These are phyloP conservation scores for Carex parvula DNA, from an alignment of 176 grass and related monocot species.

Conservation along the genomic window DNA sequence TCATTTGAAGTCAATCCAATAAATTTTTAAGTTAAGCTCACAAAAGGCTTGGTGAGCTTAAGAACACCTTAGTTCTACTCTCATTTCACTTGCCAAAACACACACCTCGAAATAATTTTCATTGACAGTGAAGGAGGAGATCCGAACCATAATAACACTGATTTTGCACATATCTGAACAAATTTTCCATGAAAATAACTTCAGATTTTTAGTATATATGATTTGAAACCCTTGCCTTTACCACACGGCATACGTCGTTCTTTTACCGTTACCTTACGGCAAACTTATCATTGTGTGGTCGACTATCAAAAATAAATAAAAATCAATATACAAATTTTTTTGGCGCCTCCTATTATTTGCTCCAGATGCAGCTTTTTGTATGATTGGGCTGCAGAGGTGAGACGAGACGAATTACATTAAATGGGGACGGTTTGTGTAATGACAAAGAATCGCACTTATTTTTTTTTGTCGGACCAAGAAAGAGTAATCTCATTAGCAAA, in stretches of 20 bases:
- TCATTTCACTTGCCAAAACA: too few relatives aligned
- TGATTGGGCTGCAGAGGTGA: not conserved
- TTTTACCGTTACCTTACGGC: not conserved
- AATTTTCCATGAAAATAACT: not conserved
- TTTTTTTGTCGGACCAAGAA: too few relatives aligned
- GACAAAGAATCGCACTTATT: too few relatives aligned
- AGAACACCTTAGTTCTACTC: too few relatives aligned
- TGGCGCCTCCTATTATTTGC: not conserved
- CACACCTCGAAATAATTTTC: not conserved
- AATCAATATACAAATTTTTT: not conserved
- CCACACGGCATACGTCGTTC: not conserved
- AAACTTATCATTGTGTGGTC: not conserved
- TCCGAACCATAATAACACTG: not conserved
- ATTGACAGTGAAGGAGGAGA: not conserved
- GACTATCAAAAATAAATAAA: not conserved
- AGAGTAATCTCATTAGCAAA: not conserved
- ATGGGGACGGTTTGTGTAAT: conserved; percentile 12
- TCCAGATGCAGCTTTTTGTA: not conserved
- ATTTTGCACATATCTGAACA: not conserved
- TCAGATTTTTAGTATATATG: not conserved
- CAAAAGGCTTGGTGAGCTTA: too few relatives aligned
- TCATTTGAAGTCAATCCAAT: too few relatives aligned
- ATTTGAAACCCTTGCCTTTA: not conserved
- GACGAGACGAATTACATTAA: conserved; percentile 22
- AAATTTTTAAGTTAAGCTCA: too few relatives aligned